Percentiles rank a stretch among this genome's conserved stretches.
These are phyloP conservation scores for Boletus subparvulus DNA, from an alignment of 768 basidiomycete genomes.

Conservation along the genomic window DNA sequence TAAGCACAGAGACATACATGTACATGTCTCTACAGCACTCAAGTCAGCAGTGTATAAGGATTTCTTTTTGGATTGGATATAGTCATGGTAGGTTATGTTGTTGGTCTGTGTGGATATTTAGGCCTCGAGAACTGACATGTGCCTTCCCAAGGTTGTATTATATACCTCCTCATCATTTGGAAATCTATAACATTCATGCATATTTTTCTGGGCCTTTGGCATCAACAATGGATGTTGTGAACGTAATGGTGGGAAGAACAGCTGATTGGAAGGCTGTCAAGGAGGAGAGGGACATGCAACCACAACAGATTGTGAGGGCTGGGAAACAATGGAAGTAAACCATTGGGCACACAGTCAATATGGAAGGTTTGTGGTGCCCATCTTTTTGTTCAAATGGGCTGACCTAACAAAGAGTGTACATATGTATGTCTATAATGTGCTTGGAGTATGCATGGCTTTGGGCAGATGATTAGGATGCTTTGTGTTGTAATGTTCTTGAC, in stretches of 20 bases:
- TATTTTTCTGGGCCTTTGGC: conserved; percentile 87
- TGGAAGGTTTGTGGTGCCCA: conserved; percentile 69
- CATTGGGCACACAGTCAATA: conserved; percentile 82
- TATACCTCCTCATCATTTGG: conserved; percentile 83
- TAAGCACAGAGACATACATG: too few species aligned
- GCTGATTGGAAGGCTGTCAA: conserved; percentile 33
- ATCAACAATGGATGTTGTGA: conserved; percentile 53
- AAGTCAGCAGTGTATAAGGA: conserved; percentile 92
- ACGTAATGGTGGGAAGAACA: conserved; percentile 41
- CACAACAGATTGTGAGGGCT: conserved; percentile 82
- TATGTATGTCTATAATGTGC: conserved; percentile 81
- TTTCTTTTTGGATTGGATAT: conserved; percentile 88
- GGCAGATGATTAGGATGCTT: conserved; percentile 78
- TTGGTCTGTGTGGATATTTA: not conserved
- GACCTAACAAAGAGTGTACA: conserved; percentile 53
- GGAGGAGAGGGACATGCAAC: conserved; percentile 65
- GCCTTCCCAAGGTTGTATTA: conserved; percentile 76
- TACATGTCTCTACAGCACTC: too few species aligned
- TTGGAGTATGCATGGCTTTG: conserved; percentile 86
- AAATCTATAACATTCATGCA: conserved; percentile 91
- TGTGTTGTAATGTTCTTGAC: conserved; percentile 13
- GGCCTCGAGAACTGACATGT: conserved; percentile 1
- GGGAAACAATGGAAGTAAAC: conserved; percentile 93
- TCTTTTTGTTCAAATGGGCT: not conserved
- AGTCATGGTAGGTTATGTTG: conserved; percentile 66